phyloP scores from a whole-genome alignment of 176 grass and related monocot genomes.

The Stipa capillata region DNA sequence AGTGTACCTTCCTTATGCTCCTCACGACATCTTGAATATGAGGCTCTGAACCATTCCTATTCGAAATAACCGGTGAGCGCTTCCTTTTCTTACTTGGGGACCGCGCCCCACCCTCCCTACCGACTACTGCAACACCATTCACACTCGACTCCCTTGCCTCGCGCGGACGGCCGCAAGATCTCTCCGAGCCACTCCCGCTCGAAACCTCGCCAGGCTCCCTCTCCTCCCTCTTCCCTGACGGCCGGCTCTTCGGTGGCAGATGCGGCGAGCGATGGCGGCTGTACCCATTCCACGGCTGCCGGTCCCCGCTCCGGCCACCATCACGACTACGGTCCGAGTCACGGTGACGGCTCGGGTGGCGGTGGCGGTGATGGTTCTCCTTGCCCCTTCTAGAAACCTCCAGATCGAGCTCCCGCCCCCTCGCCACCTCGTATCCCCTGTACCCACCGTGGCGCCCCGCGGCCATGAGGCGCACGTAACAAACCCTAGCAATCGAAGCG shows the following conservation, averaged over 20 bases:
- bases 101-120: not conserved
- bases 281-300: slow-evolving; percentile 2
- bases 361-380: slow-evolving; percentile 19
- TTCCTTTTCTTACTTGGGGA: slow-evolving; percentile 61
- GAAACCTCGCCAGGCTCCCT: slow-evolving; percentile 61
- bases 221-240: slow-evolving; percentile 23
- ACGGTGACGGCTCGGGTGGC: not conserved
- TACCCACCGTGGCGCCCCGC: slow-evolving; percentile 25
- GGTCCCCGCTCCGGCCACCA: not conserved
- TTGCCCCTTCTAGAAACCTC: slow-evolving; percentile 36
- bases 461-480: slow-evolving; percentile 23
- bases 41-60: slow-evolving; percentile 34
- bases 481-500: not conserved
- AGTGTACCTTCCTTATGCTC: not conserved
- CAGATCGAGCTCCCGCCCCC: slow-evolving; percentile 25
- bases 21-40: not conserved
- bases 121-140: not conserved
- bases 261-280: not conserved
- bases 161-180: not conserved
- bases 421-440: slow-evolving; percentile 17
- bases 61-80: slow-evolving; percentile 45
- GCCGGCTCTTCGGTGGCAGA: not conserved
- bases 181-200: slow-evolving; percentile 49
- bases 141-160: slow-evolving; percentile 5
- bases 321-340: slow-evolving; percentile 5